phyloP scores from a whole-genome alignment of 1,139 yeast genomes.

The Geotrichum klebahnii region DNA sequence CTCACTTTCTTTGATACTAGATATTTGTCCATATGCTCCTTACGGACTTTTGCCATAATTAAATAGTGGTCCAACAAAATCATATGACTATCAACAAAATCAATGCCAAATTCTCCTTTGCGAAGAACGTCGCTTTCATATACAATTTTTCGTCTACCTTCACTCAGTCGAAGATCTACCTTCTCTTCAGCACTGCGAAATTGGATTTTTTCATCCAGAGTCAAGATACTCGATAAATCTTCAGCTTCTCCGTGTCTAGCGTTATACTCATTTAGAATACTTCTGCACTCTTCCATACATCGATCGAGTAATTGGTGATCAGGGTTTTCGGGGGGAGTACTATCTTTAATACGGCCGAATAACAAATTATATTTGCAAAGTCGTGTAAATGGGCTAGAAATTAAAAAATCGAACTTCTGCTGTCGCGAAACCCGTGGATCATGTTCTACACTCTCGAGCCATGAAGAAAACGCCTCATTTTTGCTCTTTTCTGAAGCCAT shows the following conservation, averaged over 20 bases:
- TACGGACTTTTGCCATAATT: slow-evolving; percentile 55
- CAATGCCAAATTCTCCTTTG: slow-evolving; percentile 58
- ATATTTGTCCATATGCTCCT: slow-evolving; percentile 32
- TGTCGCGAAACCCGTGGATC: slow-evolving; percentile 41
- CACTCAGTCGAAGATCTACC: slow-evolving; percentile 50
- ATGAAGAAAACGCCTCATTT: slow-evolving; percentile 48
- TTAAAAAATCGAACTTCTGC: slow-evolving; percentile 59
- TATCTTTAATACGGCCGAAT: slow-evolving; percentile 53
- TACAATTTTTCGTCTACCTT: slow-evolving; percentile 55
- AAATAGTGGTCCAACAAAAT: slow-evolving; percentile 70
- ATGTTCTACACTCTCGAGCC: slow-evolving; percentile 47
- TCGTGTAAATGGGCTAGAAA: slow-evolving; percentile 47
- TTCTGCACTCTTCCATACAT: slow-evolving; percentile 51
- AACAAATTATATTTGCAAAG: slow-evolving; percentile 69
- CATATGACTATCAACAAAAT: slow-evolving; percentile 47
- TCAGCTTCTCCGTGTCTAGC: slow-evolving; percentile 42
- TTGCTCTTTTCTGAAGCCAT: slow-evolving; percentile 41
- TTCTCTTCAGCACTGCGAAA: slow-evolving; percentile 40
- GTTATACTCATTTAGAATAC: slow-evolving; percentile 49
- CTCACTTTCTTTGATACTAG: slow-evolving; percentile 26
- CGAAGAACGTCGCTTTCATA: slow-evolving; percentile 59
- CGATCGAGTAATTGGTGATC: slow-evolving; percentile 54
- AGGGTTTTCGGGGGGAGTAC: slow-evolving; percentile 50
- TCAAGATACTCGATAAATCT: slow-evolving; percentile 42
- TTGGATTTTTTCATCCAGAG: slow-evolving; percentile 36